Base-by-base conservation (phyloP, 495 filamentous ascomycete species). In the Penicillium nucicola region DNA sequence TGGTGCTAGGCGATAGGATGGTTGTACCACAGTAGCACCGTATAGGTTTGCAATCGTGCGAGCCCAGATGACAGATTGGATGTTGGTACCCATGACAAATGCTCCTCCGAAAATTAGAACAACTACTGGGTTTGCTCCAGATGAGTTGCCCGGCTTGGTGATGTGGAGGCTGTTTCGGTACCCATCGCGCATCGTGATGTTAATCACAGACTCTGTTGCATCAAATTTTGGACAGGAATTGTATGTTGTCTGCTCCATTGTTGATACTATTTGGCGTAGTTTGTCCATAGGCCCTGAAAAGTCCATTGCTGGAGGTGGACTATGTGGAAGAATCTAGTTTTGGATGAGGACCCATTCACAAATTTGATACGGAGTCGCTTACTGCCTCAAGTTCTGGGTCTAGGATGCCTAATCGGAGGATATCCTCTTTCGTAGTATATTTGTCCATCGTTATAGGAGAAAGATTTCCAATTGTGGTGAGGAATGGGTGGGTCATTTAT, bases 71-170 rank as follows among this genome's bases (percentile, higher is more conserved):
- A 65, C 62, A 2, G 66, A 22, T 34, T 69, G 60, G 28, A 54
- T 48, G 10, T 59, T 61, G 0, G 52, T 61, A 9, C 77, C 77
- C 38, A 74, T 57, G 40, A 61, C 54, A 42, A 65, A 79, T 6
- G 58, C 76, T 5, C 77, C 77, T 17, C 77, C 77, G 53, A 70
- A 75, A 31, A 64, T 65, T 14, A 74, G 57, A 5, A 75, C 67
- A 12, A 77, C 57, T 4, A 76, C 44, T 5, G 76, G 74, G 45
- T 67, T 70, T 20, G 37, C 50, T 12, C 54, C 37, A 13, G 64
- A 54, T 7, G 60, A 47, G 28, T 28, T 42, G 6, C 55, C 47
- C 2, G 73, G 75, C 22, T 60, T 62, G 48, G 62, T 60, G n/a
- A 74, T 59, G 37, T 64, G 63, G 8, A 73, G 61, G 5, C 56